A percentile compares a stretch with the other conserved stretches of the same genome.
Evolutionary conservation across 495 filamentous ascomycete species (phyloP).

Genomic region (Platismatia glauca): DNA sequence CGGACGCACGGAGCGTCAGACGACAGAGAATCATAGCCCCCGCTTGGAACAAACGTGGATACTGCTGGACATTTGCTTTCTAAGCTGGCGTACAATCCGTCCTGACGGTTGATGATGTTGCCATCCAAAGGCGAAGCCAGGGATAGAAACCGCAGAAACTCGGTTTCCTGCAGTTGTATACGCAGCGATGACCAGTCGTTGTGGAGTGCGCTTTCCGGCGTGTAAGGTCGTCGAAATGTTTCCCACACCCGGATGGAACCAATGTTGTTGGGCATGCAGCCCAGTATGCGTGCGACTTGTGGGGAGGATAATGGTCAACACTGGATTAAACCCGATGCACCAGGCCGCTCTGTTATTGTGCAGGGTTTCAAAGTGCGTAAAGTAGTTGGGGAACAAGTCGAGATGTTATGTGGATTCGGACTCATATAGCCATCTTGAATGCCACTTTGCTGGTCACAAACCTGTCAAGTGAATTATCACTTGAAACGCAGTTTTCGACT

Average conservation of each 20-base stretch:
- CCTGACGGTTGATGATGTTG: too few relatives aligned
- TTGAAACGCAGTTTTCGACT: neutral
- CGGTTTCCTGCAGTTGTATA: neutral
- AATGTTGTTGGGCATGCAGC: neutral
- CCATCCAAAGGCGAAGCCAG: neutral
- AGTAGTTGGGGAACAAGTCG: neutral
- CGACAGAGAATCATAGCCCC: too few relatives aligned
- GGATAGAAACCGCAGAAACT: neutral
- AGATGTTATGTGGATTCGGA: too few relatives aligned
- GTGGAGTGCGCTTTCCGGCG: neutral
- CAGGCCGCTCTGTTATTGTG: too few relatives aligned
- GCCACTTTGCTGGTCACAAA: neutral
- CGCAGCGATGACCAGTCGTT: neutral
- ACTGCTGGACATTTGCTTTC: too few relatives aligned
- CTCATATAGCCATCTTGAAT: neutral
- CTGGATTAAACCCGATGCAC: too few relatives aligned
- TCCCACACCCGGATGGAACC: neutral
- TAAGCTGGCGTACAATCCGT: too few relatives aligned
- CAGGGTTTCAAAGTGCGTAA: neutral
- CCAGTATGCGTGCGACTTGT: neutral
- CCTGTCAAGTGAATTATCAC: neutral
- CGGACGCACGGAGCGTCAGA: too few relatives aligned
- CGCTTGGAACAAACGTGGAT: too few relatives aligned
- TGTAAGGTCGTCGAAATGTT: neutral
- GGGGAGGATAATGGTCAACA: neutral